phyloP scores from a whole-genome alignment of 2,329 filamentous ascomycete species.

The Colletotrichum neosansevieriae region DNA sequence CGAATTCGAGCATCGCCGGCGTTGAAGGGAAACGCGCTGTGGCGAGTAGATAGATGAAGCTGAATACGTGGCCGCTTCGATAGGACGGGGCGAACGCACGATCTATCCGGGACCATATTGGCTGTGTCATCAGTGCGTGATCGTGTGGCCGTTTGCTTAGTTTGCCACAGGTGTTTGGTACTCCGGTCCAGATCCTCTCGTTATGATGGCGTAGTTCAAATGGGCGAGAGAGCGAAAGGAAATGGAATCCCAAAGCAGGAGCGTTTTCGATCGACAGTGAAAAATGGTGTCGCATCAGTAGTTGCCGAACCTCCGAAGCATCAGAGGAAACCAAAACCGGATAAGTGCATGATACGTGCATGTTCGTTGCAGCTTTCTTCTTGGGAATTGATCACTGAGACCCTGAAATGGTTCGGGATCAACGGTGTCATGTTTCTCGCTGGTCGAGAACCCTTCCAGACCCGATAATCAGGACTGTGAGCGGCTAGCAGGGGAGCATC shows the following conservation, averaged over 20 bases:
- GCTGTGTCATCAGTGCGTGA: background rate
- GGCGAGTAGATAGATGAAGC: background rate
- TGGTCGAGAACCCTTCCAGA: constrained; percentile 18
- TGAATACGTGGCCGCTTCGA: background rate
- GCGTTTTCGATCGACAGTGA: background rate
- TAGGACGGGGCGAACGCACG: background rate
- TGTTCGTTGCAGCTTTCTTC: constrained; percentile 4
- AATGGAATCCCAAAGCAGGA: background rate
- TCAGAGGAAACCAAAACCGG: constrained; percentile 5
- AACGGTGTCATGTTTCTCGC: constrained; percentile 1
- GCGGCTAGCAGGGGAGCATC: constrained; percentile 13
- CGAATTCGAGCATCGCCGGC: background rate
- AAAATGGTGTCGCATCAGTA: background rate
- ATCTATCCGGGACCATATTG: background rate
- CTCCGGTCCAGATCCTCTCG: background rate
- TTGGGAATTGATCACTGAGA: constrained; percentile 3
- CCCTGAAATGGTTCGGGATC: constrained; percentile 5
- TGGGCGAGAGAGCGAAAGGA: background rate
- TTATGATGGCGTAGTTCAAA: background rate
- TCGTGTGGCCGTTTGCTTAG: background rate
- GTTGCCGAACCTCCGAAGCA: background rate
- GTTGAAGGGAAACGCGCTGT: background rate
- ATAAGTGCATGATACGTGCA: constrained; percentile 24
- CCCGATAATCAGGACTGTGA: constrained; percentile 28
- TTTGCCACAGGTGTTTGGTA: background rate